Conservation (phyloP, 1,284 basidiomycete species). For the Sanghuangporus sanghuang region DNA sequence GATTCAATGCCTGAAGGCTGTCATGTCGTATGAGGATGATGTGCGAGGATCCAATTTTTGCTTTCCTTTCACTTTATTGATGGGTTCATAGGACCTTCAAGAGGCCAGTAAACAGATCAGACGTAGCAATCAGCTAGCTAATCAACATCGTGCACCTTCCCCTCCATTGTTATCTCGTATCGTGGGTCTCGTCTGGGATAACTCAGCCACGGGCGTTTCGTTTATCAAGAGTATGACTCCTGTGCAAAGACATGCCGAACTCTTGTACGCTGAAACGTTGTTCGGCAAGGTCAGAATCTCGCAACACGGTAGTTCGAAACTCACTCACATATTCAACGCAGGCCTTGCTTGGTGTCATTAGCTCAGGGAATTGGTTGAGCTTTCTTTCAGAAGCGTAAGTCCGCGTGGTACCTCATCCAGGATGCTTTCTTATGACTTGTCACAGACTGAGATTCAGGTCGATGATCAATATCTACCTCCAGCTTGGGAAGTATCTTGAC, state of each 20-base stretch:
- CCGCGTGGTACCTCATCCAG: neutral
- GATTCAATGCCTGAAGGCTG: conserved; percentile 73
- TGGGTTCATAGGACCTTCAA: conserved; percentile 51
- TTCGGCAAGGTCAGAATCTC: conserved; percentile 63
- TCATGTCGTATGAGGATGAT: conserved; percentile 80
- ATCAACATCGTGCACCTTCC: conserved; percentile 57
- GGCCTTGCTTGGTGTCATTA: conserved; percentile 80
- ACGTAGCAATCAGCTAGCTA: conserved; percentile 57
- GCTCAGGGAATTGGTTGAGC: conserved; percentile 88
- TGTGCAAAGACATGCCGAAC: conserved; percentile 89
- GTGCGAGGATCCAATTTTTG: conserved; percentile 31
- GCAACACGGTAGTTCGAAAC: neutral
- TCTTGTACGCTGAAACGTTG: conserved; percentile 86
- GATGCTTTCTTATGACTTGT: neutral
- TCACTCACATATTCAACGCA: conserved; percentile 23
- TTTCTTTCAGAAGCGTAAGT: conserved; percentile 89
- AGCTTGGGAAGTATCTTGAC: conserved; percentile 76
- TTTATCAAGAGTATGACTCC: conserved; percentile 71
- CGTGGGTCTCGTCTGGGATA: conserved; percentile 44
- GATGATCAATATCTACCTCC: conserved; percentile 76
- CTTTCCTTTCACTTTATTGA: neutral
- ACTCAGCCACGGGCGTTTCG: conserved; percentile 31
- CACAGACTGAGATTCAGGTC: conserved; percentile 84
- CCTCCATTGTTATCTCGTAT: conserved; percentile 56
- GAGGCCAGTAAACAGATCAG: conserved; percentile 59